Evolutionary conservation across 2,329 filamentous ascomycete genomes (phyloP).

Genomic region (Polytolypa hystricis): DNA sequence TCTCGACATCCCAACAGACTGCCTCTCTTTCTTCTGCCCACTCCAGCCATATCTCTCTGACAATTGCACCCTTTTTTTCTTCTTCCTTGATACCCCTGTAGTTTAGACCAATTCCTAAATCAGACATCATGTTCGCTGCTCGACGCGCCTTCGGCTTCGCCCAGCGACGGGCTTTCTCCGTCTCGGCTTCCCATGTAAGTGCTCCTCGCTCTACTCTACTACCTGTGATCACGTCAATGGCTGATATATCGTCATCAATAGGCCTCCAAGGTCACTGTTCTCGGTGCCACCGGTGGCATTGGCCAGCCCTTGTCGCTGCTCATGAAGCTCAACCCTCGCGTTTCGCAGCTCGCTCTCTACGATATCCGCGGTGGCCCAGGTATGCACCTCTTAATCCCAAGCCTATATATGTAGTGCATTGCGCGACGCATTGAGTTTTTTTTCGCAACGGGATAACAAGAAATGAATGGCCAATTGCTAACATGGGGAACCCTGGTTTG

Average conservation of each 20-base stretch:
- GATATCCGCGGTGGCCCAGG: conserved; percentile 91
- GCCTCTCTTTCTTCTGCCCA: conserved; percentile 9
- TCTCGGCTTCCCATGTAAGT: conserved; percentile 63
- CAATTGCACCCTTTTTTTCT: conserved; percentile 1
- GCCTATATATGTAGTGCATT: too few relatives aligned
- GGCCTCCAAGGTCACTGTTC: conserved; percentile 95
- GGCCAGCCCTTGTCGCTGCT: conserved; percentile 95
- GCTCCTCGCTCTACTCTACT: too few relatives aligned
- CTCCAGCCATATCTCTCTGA: conserved; percentile 7
- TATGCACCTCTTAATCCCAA: too few relatives aligned
- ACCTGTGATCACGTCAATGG: background rate
- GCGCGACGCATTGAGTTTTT: conserved; percentile 3
- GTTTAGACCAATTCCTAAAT: conserved; percentile 1
- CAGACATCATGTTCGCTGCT: conserved; percentile 61
- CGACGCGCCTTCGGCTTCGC: conserved; percentile 43
- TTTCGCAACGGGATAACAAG: conserved; percentile 1
- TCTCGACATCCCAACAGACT: conserved; percentile 6
- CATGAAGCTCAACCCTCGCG: conserved; percentile 95
- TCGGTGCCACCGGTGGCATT: conserved; percentile 95
- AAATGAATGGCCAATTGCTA: conserved; percentile 3
- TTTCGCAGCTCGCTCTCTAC: conserved; percentile 90
- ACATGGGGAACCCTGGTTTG: background rate
- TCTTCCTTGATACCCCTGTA: conserved; percentile 6
- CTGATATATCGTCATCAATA: background rate
- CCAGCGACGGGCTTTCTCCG: conserved; percentile 73